Evolutionary conservation across 1,284 basidiomycete species (phyloP).

Genomic region (Acaromyces ingoldii): DNA sequence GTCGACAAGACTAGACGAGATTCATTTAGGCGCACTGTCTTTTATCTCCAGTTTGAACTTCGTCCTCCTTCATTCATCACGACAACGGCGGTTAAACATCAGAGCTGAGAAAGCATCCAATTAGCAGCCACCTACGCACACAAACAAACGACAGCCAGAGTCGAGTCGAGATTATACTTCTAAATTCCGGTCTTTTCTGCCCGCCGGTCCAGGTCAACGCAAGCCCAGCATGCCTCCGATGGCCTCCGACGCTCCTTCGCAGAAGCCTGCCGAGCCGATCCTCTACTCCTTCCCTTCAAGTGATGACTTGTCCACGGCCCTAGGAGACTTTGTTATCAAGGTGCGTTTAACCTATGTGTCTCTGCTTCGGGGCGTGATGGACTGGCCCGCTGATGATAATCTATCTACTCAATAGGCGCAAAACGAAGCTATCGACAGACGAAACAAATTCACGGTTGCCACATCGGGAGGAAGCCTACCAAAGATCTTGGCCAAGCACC

Average conservation of each 20-base stretch:
- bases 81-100: too few relatives aligned
- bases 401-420: constrained; percentile 60
- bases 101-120: too few relatives aligned
- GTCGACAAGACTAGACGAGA: too few relatives aligned
- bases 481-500: constrained; percentile 66
- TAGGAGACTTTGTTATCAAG: constrained; percentile 78
- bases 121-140: too few relatives aligned
- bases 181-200: too few relatives aligned
- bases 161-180: too few relatives aligned
- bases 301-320: constrained; percentile 56
- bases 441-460: constrained; percentile 84
- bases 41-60: too few relatives aligned
- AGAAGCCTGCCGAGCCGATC: constrained; percentile 57
- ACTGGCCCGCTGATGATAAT: neutral
- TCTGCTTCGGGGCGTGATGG: neutral
- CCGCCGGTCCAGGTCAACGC: too few relatives aligned
- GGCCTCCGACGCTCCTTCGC: constrained; percentile 28
- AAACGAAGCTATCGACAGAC: constrained; percentile 79
- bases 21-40: too few relatives aligned
- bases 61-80: too few relatives aligned
- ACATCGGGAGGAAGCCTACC: constrained; percentile 90
- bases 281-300: constrained; percentile 68
- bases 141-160: too few relatives aligned
- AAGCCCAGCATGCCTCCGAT: constrained; percentile 32
- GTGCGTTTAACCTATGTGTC: constrained; percentile 9